These are phyloP conservation scores for Pyrenochaeta sp. DNA, from an alignment of 2,329 filamentous ascomycete species.

Conservation along the genomic window DNA sequence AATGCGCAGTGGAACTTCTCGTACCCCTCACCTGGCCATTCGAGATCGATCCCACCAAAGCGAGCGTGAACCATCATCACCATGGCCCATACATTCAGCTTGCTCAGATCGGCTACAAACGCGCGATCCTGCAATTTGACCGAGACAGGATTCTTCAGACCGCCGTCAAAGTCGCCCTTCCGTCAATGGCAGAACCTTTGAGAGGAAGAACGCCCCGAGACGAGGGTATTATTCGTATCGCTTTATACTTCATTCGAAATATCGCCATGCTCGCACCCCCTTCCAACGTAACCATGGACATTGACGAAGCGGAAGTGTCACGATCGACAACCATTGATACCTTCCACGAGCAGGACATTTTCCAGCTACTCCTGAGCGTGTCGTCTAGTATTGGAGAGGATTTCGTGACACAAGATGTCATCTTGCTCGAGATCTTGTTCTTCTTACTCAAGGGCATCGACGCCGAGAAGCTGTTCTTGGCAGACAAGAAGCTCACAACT, in stretches of 20 bases:
- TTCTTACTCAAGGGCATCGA: conserved; percentile 91
- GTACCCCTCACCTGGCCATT: conserved; percentile 95
- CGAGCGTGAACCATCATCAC: conserved; percentile 91
- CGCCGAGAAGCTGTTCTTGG: conserved; percentile 83
- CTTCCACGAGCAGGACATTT: conserved; percentile 89
- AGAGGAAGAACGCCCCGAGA: conserved; percentile 80
- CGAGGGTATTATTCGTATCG: conserved; percentile 89
- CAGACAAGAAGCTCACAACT: conserved; percentile 73
- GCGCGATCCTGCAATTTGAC: conserved; percentile 84
- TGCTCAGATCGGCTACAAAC: conserved; percentile 88
- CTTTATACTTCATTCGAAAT: conserved; percentile 89
- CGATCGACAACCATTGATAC: conserved; percentile 87
- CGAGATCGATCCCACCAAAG: conserved; percentile 77
- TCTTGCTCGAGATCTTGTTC: conserved; percentile 91
- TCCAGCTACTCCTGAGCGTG: conserved; percentile 82
- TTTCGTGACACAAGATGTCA: conserved; percentile 85
- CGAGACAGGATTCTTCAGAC: conserved; percentile 79
- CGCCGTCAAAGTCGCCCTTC: conserved; percentile 79
- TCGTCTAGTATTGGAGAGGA: conserved; percentile 94
- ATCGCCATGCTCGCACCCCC: conserved; percentile 83
- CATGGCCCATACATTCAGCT: conserved; percentile 90
- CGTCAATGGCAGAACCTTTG: conserved; percentile 80
- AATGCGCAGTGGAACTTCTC: conserved; percentile 74
- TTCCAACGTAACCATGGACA: conserved; percentile 75
- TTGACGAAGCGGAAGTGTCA: conserved; percentile 89